Evolutionary conservation across 805 yeast genomes (phyloP), one percentile per base, ranked within the genome.

Genomic region (Metschnikowia koreensis): DNA sequence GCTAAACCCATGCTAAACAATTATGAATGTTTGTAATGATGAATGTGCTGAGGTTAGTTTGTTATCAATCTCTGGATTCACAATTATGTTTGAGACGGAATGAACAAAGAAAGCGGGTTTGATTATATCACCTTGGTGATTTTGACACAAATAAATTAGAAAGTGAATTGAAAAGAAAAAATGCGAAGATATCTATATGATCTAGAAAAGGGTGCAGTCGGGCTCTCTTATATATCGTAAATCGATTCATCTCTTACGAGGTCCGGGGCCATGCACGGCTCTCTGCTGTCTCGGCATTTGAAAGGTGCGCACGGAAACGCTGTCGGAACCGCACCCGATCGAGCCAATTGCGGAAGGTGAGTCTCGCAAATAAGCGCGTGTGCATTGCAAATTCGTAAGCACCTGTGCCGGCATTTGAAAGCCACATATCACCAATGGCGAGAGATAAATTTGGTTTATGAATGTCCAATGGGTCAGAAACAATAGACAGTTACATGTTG

Each of bases 1-100:
- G 48, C 42, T 8, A 58, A 16, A 12, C 60, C 62, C 62, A 58
- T 58, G 12, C 17, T 16, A 7, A 26, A 10, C 13, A 6, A 12
- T 31, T 31, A 31, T 31, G 34, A 31, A 31, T 31, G 22, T 22
- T 4, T 3, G 22, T 4, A 3, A 22, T 22, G 22, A 22, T 22
- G 22, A 22, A 22, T 3, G 22, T 2, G 22, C 22, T 22, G 2
- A 22, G 22, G 22, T 22, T 22, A 4, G 22, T 22, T 22, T 22
- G 2, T 22, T 22, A 22, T 22, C 22, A 22, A 22, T 22, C 22
- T 22, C 22, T 22, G 22, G 4, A 22, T 2, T 22, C 22, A 22
- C 22, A 22, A 22, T 22, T 22, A 22, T 22, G 22, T 22, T 22
- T 22, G 22, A 22, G 22, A 22, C 13, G 34, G 34, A 31, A 31